Conservation (phyloP, 495 filamentous ascomycete genomes). For the Pseudomonodictys pantanalensis region DNA sequence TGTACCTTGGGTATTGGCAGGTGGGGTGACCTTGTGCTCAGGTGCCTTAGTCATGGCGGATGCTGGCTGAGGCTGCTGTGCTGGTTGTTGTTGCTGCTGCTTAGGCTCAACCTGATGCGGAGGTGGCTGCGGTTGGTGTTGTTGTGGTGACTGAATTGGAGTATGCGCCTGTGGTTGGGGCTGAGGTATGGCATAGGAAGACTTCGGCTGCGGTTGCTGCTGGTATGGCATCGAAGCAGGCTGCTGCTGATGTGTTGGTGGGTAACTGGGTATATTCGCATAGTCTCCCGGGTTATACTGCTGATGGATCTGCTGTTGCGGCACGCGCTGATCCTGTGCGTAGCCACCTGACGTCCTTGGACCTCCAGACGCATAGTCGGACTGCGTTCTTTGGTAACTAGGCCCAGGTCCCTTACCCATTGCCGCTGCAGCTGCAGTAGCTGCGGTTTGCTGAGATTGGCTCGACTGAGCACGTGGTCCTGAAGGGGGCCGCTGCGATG, state of each 20-base stretch:
- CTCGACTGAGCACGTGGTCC: constrained; percentile 46
- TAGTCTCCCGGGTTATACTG: constrained; percentile 37
- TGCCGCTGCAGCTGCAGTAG: constrained; percentile 48
- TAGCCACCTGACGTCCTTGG: constrained; percentile 22
- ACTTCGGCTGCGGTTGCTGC: constrained; percentile 73
- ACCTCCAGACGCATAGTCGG: constrained; percentile 43
- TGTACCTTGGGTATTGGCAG: constrained; percentile 51
- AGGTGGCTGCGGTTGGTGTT: constrained; percentile 48
- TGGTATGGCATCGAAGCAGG: constrained; percentile 68
- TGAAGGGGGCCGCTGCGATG: constrained; percentile 43
- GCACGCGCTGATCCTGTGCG: constrained; percentile 26
- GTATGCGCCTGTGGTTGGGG: constrained; percentile 29
- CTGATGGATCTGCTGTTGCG: constrained; percentile 18
- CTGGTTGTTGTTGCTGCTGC: constrained; percentile 37
- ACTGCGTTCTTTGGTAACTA: constrained; percentile 44
- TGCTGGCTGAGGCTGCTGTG: constrained; percentile 24
- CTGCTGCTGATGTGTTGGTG: constrained; percentile 47
- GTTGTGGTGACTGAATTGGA: constrained; percentile 30
- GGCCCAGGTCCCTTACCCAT: constrained; percentile 43
- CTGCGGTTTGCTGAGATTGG: constrained; percentile 42
- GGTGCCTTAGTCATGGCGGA: constrained; percentile 27
- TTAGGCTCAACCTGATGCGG: constrained; percentile 35
- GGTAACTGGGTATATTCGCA: constrained; percentile 31
- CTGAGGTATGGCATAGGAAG: constrained; percentile 46
- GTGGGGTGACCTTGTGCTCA: constrained; percentile 33